Evolutionary conservation across 495 filamentous ascomycete species (phyloP).

Genomic region (Hamigera avellanea): DNA sequence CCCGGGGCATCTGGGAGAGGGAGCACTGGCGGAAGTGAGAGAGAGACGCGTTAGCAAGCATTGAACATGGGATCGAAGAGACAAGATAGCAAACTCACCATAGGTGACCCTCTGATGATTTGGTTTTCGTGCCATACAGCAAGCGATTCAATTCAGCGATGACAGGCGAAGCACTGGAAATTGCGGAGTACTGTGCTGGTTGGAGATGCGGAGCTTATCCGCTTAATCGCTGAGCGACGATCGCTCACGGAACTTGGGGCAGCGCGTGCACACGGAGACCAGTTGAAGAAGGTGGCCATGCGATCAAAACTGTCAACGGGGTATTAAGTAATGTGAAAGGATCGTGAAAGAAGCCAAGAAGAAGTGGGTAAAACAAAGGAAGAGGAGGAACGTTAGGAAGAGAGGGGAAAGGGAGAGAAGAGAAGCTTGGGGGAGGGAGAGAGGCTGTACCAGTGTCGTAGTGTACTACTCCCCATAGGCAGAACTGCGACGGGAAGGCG

Average conservation of each 20-base stretch:
- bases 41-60: conserved; percentile 4
- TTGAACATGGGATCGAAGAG: conserved; percentile 50
- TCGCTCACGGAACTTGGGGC: too few species aligned
- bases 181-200: conserved; percentile 8
- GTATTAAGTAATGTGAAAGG: too few species aligned
- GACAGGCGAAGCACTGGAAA: conserved; percentile 5
- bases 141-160: conserved; percentile 10
- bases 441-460: too few species aligned
- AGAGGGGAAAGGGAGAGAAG: neutral
- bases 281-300: too few species aligned
- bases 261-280: too few species aligned
- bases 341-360: neutral
- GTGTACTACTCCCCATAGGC: too few species aligned
- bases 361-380: neutral
- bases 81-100: conserved; percentile 18
- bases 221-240: too few species aligned
- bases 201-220: conserved; percentile 23
- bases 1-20: conserved; percentile 84
- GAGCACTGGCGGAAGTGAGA: conserved; percentile 58
- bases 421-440: conserved; percentile 2
- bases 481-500: too few species aligned
- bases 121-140: conserved; percentile 37
- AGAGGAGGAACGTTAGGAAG: neutral
- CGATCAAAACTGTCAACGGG: too few species aligned
- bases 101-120: conserved; percentile 41